A percentile compares a stretch with the other conserved stretches of the same genome.
phyloP scores from a whole-genome alignment of 192 early-diverging fungal genomes.

The Irineochytrium annulatum region DNA sequence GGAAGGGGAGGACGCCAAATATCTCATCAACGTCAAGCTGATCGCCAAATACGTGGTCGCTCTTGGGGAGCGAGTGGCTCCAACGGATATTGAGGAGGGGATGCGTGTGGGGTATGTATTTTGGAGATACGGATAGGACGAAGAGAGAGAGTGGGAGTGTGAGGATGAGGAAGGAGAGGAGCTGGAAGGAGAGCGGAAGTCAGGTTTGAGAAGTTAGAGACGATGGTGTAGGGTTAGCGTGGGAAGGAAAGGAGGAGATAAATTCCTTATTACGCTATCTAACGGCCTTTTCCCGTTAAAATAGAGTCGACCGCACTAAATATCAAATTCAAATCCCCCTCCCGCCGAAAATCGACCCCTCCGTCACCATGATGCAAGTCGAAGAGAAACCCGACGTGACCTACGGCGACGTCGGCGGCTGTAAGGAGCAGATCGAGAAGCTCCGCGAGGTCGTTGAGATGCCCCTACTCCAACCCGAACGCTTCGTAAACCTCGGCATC shows the following conservation, averaged over 20 bases:
- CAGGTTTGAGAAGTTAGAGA: no score
- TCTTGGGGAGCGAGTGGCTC: slow-evolving; percentile 91
- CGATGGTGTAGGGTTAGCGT: no score
- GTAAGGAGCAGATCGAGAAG: slow-evolving; percentile 99
- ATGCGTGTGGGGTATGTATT: slow-evolving; percentile 92
- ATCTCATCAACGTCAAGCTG: slow-evolving; percentile 98
- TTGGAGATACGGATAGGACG: no score
- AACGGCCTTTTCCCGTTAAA: no score
- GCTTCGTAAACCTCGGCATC: slow-evolving; percentile 97
- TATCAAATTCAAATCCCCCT: slow-evolving; percentile 99
- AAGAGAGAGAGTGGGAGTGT: no score
- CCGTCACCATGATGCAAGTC: slow-evolving; percentile 99
- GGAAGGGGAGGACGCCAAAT: slow-evolving; percentile 88
- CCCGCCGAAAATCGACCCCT: slow-evolving; percentile 97
- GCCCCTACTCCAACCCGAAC: slow-evolving; percentile 91
- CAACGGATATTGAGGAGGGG: slow-evolving; percentile 99
- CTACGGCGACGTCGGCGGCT: slow-evolving; percentile 97
- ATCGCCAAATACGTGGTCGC: slow-evolving; percentile 99
- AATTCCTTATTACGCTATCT: no score
- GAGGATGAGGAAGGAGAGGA: no score
- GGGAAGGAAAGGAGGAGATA: no score
- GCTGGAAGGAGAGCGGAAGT: no score
- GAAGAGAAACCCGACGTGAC: slow-evolving; percentile 99
- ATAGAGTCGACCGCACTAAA: slow-evolving; percentile 93
- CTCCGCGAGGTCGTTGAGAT: slow-evolving; percentile 97